phyloP scores from a whole-genome alignment of 2,329 filamentous ascomycete genomes.

The Dactylellina cionopaga region DNA sequence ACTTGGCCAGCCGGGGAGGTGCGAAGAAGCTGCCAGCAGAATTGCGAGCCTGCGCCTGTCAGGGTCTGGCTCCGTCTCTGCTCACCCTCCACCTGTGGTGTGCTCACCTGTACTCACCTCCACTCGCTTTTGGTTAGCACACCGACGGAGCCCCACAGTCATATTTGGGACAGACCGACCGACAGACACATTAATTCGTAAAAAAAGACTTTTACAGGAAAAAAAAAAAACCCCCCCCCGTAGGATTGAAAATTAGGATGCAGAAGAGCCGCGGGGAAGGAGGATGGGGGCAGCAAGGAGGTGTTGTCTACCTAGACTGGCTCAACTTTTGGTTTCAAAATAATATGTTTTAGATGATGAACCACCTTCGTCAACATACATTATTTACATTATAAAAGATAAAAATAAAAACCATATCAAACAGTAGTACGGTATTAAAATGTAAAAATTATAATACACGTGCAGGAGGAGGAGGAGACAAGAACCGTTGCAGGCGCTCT shows the following conservation, averaged over 20 bases:
- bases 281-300: conserved; percentile 25
- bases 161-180: conserved; percentile 3
- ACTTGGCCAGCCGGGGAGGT: conserved; percentile 44
- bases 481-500: conserved; percentile 46
- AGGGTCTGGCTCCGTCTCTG: conserved; percentile 24
- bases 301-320: conserved; percentile 1
- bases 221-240: neutral
- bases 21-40: conserved; percentile 16
- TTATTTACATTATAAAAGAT: neutral
- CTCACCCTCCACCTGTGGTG: too few species aligned
- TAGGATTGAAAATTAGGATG: neutral
- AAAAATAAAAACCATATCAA: conserved; percentile 1
- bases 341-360: conserved; percentile 31
- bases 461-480: conserved; percentile 17
- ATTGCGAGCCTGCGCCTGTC: conserved; percentile 32
- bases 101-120: too few species aligned
- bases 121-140: conserved; percentile 29
- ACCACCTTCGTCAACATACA: neutral
- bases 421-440: neutral
- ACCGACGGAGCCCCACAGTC: conserved; percentile 27
- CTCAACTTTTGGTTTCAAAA: neutral
- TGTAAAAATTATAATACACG: conserved; percentile 11
- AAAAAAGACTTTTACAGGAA: too few species aligned
- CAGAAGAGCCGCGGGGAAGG: conserved; percentile 25
- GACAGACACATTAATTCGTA: too few species aligned